Evolutionary conservation across 78 protist genomes (phyloP).

Genomic region (Planoprotostelium fungivorum): DNA sequence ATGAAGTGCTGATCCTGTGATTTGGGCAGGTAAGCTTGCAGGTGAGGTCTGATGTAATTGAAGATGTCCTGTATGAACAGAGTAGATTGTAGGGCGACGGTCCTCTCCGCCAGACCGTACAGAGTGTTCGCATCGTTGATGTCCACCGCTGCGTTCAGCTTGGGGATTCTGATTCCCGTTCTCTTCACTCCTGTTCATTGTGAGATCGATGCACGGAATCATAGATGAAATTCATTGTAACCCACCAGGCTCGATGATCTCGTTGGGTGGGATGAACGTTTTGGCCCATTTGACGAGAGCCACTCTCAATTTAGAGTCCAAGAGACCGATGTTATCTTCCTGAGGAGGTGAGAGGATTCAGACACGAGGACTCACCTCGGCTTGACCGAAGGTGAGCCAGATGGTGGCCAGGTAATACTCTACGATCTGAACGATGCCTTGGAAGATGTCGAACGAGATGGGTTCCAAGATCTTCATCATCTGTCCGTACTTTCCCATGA

Average conservation of each 20-base stretch:
- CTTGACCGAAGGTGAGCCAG: background rate
- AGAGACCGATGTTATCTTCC: background rate
- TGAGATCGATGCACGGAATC: no score
- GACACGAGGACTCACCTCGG: background rate
- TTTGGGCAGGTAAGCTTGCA: background rate
- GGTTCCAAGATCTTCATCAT: conserved; percentile 57
- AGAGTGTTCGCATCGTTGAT: background rate
- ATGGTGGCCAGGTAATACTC: conserved; percentile 53
- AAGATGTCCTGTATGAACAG: background rate
- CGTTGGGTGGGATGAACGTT: background rate
- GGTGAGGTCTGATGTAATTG: background rate
- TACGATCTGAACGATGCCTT: conserved; percentile 44
- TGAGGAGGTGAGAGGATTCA: background rate
- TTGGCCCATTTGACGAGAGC: background rate
- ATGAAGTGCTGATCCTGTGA: background rate
- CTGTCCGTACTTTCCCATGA: conserved; percentile 51
- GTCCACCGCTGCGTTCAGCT: background rate
- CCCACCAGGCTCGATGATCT: background rate
- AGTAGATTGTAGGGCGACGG: background rate
- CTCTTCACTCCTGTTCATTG: background rate
- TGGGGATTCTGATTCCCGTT: background rate
- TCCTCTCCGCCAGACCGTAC: background rate
- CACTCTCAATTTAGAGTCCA: background rate
- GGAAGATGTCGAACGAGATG: conserved; percentile 38
- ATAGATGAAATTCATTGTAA: background rate